These are phyloP conservation scores for Beauveria rudraprayagi DNA, from an alignment of 2,329 filamentous ascomycete species.

Conservation along the genomic window DNA sequence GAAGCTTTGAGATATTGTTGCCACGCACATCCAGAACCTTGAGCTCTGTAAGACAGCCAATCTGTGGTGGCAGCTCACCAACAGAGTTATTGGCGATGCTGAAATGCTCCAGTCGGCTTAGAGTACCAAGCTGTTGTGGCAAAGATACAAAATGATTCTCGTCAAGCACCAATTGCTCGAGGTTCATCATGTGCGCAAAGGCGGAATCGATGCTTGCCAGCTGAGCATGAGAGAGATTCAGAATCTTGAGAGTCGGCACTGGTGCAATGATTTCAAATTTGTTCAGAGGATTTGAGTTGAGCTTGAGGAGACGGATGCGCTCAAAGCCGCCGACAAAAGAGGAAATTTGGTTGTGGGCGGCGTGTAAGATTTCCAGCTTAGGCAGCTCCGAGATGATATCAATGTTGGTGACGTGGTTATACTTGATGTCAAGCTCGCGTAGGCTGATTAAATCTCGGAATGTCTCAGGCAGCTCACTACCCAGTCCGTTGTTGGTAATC, in stretches of 20 bases:
- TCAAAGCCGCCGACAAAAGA: constrained; percentile 86
- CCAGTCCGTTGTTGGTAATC: constrained; percentile 89
- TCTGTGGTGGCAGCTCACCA: constrained; percentile 73
- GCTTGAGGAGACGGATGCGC: constrained; percentile 71
- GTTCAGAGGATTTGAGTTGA: constrained; percentile 93
- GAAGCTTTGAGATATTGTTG: constrained; percentile 85
- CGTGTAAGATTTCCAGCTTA: constrained; percentile 76
- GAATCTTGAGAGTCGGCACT: constrained; percentile 71
- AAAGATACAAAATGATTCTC: constrained; percentile 94
- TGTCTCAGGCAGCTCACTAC: constrained; percentile 62
- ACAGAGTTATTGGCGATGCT: constrained; percentile 91
- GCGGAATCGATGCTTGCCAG: constrained; percentile 82
- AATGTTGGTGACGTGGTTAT: constrained; percentile 83
- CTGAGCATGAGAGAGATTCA: constrained; percentile 89
- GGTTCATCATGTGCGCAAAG: constrained; percentile 77
- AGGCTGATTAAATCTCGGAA: constrained; percentile 69
- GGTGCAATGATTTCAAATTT: constrained; percentile 76
- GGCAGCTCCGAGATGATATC: constrained; percentile 79
- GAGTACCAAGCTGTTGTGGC: constrained; percentile 73
- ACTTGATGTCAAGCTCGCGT: constrained; percentile 88
- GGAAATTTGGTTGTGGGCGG: constrained; percentile 88
- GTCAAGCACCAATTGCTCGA: constrained; percentile 83
- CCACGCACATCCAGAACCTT: constrained; percentile 81
- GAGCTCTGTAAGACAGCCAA: constrained; percentile 80
- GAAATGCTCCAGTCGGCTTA: constrained; percentile 79